These are phyloP conservation scores for Rhipidocladum racemiflorum DNA, from an alignment of 176 grass and related monocot species.

Conservation along the genomic window DNA sequence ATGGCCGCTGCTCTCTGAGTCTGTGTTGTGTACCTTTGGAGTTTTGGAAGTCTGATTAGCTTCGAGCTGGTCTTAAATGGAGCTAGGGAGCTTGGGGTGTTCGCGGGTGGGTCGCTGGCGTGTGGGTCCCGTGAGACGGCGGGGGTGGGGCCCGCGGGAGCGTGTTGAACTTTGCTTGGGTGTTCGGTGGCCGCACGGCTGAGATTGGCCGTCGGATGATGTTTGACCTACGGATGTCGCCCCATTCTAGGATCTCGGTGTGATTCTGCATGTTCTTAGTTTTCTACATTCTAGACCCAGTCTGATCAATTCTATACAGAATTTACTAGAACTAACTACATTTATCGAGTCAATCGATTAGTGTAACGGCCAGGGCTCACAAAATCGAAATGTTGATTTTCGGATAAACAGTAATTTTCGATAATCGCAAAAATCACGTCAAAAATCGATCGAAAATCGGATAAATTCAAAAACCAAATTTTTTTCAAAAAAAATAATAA, in stretches of 20 bases:
- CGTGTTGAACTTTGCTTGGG: background rate
- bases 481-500: too few species aligned
- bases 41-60: background rate
- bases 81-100: background rate
- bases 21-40: background rate
- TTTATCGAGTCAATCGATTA: background rate
- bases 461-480: too few species aligned
- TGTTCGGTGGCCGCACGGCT: constrained; percentile 13
- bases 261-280: background rate
- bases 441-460: too few species aligned
- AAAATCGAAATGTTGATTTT: too few species aligned
- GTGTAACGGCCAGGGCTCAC: too few species aligned
- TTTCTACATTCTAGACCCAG: background rate
- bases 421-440: too few species aligned
- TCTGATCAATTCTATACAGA: background rate
- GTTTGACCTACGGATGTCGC: constrained; percentile 13
- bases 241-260: background rate
- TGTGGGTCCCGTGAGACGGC: background rate
- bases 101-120: background rate
- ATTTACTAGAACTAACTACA: background rate
- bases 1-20: background rate
- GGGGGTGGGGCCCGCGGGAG: background rate
- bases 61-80: constrained; percentile 28
- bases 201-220: background rate
- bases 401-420: too few species aligned